Conservation (phyloP, 164 flowering plant genomes). For the Vitis labrusca region DNA sequence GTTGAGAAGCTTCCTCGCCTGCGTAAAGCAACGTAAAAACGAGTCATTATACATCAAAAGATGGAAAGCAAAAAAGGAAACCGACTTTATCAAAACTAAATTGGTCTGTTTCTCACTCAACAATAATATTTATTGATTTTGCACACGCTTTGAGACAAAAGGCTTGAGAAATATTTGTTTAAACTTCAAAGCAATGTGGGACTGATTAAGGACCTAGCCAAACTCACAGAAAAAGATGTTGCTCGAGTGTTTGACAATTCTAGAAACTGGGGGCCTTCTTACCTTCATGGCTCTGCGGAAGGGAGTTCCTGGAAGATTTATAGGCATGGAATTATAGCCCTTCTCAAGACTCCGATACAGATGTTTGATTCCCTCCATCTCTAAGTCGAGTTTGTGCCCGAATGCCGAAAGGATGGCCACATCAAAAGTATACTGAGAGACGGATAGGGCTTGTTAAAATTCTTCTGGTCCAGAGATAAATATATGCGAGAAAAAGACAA, state of each 20-base stretch:
- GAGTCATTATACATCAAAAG: background rate
- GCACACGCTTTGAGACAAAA: no score
- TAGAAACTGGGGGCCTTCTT: background rate
- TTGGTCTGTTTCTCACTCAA: no score
- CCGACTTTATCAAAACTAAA: background rate
- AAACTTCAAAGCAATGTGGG: background rate
- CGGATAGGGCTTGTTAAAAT: background rate
- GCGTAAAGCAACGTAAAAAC: background rate
- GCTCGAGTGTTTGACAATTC: no score
- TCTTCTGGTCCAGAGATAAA: background rate
- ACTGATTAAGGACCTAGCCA: no score
- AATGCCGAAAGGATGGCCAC: conserved; percentile 77
- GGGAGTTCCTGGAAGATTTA: conserved; percentile 73
- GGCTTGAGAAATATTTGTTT: no score
- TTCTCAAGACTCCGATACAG: conserved; percentile 60
- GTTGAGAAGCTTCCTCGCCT: conserved; percentile 72
- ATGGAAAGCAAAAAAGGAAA: background rate
- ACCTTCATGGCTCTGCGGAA: conserved; percentile 77
- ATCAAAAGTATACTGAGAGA: conserved; percentile 63
- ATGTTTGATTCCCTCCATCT: conserved; percentile 50
- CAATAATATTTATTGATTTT: no score
- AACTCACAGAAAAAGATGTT: no score
- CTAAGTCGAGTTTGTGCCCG: conserved; percentile 36
- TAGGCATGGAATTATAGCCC: conserved; percentile 92
- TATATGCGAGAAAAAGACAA: background rate